These are phyloP conservation scores for Fusarium bulbicola DNA, from an alignment of 2,329 filamentous ascomycete genomes.

Conservation along the genomic window DNA sequence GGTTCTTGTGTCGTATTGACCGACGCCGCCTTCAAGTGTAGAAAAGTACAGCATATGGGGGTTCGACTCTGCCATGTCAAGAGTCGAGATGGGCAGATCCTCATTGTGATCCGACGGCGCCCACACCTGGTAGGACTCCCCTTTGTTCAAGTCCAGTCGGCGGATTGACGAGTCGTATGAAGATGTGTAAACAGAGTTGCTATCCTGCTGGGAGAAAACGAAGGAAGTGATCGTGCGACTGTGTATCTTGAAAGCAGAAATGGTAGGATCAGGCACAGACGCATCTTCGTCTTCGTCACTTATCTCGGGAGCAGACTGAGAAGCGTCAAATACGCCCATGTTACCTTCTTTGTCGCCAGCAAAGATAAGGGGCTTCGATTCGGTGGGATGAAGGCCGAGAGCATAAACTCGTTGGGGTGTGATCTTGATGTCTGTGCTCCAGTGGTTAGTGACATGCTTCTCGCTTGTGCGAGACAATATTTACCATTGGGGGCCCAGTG, in stretches of 20 bases:
- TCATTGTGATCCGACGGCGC: conserved; percentile 74
- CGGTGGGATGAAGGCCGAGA: conserved; percentile 86
- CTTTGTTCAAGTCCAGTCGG: conserved; percentile 83
- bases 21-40: conserved; percentile 82
- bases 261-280: conserved; percentile 75
- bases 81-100: conserved; percentile 82
- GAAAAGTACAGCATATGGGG: conserved; percentile 85
- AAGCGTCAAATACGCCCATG: conserved; percentile 89
- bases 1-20: conserved; percentile 80
- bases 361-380: conserved; percentile 87
- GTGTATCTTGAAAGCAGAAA: conserved; percentile 91
- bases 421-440: conserved; percentile 79
- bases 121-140: conserved; percentile 82
- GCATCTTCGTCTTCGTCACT: conserved; percentile 76
- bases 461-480: conserved; percentile 34
- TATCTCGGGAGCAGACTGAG: conserved; percentile 69
- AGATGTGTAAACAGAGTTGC: conserved; percentile 80
- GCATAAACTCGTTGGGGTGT: conserved; percentile 88
- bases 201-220: conserved; percentile 76
- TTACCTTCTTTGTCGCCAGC: conserved; percentile 94
- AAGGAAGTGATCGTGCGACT: conserved; percentile 88
- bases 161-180: conserved; percentile 95
- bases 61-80: conserved; percentile 79
- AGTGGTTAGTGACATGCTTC: background rate
- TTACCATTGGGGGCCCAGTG: conserved; percentile 82